Evolutionary conservation across 1,284 basidiomycete genomes (phyloP).

Genomic region (Cutaneotrichosporon spelunceum): DNA sequence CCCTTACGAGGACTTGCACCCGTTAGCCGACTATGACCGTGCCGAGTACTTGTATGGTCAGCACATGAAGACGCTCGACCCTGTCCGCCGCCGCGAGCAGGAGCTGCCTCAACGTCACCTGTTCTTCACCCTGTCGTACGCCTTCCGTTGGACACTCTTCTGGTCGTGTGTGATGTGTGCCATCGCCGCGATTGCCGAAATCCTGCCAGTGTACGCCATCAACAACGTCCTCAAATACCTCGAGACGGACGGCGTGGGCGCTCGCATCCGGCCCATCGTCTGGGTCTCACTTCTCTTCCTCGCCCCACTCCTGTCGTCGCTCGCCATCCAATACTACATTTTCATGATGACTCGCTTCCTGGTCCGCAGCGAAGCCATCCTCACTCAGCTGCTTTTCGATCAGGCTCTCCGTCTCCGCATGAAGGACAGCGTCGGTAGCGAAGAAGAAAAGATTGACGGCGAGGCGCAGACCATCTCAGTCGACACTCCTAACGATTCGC

Average conservation of each 20-base stretch:
- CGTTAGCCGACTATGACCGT: slow-evolving; percentile 61
- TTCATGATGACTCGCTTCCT: slow-evolving; percentile 51
- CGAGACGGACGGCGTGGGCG: slow-evolving; percentile 52
- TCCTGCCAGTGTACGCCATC: slow-evolving; percentile 56
- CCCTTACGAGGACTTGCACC: slow-evolving; percentile 54
- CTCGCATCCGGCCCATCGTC: slow-evolving; percentile 56
- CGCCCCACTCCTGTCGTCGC: slow-evolving; percentile 53
- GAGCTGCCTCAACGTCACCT: slow-evolving; percentile 41
- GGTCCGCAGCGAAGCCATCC: slow-evolving; percentile 60
- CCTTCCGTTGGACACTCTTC: slow-evolving; percentile 36
- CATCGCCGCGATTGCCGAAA: slow-evolving; percentile 41
- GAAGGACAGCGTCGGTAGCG: slow-evolving; percentile 42
- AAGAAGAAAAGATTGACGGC: slow-evolving; percentile 16
- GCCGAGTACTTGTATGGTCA: slow-evolving; percentile 51
- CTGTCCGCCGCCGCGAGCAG: slow-evolving; percentile 35
- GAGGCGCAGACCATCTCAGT: slow-evolving; percentile 20
- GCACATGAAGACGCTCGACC: slow-evolving; percentile 48
- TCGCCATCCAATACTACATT: slow-evolving; percentile 49
- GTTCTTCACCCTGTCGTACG: slow-evolving; percentile 29
- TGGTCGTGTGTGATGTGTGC: slow-evolving; percentile 37
- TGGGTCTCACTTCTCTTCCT: slow-evolving; percentile 65
- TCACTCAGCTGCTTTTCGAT: slow-evolving; percentile 68
- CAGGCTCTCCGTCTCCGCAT: slow-evolving; percentile 66
- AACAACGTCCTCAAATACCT: slow-evolving; percentile 57
- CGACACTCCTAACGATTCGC: slow-evolving; percentile 17